Percentiles rank a stretch among this genome's conserved stretches.
These are phyloP conservation scores for Rubia peregrina DNA, from an alignment of 305 asterid genomes.

Conservation along the genomic window DNA sequence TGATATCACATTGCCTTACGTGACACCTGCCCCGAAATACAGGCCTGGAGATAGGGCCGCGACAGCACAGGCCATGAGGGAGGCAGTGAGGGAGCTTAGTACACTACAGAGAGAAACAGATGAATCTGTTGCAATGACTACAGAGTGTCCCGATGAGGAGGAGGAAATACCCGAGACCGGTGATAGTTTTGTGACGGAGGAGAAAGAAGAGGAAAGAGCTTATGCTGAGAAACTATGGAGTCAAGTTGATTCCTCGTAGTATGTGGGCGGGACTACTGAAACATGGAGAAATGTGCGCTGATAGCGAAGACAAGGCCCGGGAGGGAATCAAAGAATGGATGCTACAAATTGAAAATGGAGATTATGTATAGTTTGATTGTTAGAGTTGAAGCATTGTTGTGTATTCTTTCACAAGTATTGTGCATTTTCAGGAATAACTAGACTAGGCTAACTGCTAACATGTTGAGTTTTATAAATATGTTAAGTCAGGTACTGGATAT, in stretches of 20 bases:
- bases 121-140: constrained; percentile 24
- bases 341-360: not conserved
- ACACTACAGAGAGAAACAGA: constrained; percentile 27
- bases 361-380: not conserved
- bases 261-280: not conserved
- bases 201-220: constrained; percentile 75
- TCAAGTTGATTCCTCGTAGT: constrained; percentile 39
- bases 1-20: constrained; percentile 66
- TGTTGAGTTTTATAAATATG: not conserved
- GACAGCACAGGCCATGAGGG: constrained; percentile 65
- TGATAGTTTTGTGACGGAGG: constrained; percentile 25
- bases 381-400: not conserved
- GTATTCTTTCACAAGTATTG: not conserved
- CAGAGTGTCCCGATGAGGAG: constrained; percentile 34
- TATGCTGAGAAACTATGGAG: constrained; percentile 77
- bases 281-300: not conserved
- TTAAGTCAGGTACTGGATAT: not conserved
- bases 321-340: not conserved
- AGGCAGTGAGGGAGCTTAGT: constrained; percentile 44
- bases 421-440: not conserved
- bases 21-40: constrained; percentile 75
- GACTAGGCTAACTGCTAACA: not conserved
- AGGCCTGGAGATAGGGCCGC: constrained; percentile 57
- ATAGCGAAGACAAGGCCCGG: not conserved
- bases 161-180: constrained; percentile 35